Evolutionary conservation across 2,329 filamentous ascomycete genomes (phyloP), one percentile per base, ranked within the genome.

Genomic region (Alternaria arborescens): DNA sequence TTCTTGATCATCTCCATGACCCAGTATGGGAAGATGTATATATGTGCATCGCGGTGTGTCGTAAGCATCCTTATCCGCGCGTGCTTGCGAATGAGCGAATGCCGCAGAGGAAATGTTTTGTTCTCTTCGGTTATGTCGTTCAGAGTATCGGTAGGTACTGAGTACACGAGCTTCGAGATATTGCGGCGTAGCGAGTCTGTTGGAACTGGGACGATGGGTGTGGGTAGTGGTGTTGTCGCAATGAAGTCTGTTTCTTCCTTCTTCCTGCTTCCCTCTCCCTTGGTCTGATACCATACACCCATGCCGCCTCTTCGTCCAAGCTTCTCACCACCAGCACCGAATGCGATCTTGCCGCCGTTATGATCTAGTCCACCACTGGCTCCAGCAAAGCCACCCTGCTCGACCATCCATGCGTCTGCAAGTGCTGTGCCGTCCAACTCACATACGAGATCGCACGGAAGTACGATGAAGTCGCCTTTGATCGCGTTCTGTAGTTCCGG

Each of bases 21-120:
- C 94, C 95, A 98, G 67, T 88, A 88, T 0, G 95, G 95, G 68
- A 99, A 92, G 64, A 99, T 88, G 79, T 99, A 99, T 59, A 98
- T 90, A 75, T 98, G 94, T 0, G 94, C 92, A 76, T 98, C 94
- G 42, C 95, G 88, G 76, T 96, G 90, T 4, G 89, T 92, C 14
- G 89, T 94, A 61, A 94, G 84, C 85, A 97, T 90, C 69, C 90
- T 90, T 42, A 97, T 84, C 34, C 88, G 87, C 10, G 92, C 88
- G 72, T 97, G 89, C 66, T 87, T 88, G 59, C 88, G 86, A 12
- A 97, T 82, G 30, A 97, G 84, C 4, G 89, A 88, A 71, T 94
- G 90, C 3, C 94, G 88, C 43, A 97, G 80, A 1, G 91, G 88
- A 47, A 94, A 84, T 12, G 86, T 85, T 64, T 91, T 92, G 68